These are phyloP conservation scores for Podospora pseudoanserina DNA, from an alignment of 495 filamentous ascomycete genomes.

Conservation along the genomic window DNA sequence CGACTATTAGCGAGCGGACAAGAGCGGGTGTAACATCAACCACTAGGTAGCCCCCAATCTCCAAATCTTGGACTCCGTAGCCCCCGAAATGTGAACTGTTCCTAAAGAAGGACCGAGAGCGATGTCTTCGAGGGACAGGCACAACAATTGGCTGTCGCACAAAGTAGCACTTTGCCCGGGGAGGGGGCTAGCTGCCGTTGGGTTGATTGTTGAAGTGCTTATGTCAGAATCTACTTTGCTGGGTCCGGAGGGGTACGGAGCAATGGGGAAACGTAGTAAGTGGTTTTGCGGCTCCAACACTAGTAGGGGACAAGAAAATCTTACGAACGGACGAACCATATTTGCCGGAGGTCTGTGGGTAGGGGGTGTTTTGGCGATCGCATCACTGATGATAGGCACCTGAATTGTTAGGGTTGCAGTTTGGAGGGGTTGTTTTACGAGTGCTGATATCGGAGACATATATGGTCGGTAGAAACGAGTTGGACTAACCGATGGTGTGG, in stretches of 20 bases:
- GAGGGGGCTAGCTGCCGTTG: background rate
- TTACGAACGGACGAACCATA: background rate
- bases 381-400: background rate
- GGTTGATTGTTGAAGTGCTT: background rate
- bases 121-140: background rate
- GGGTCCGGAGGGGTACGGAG: background rate
- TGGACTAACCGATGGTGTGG: background rate
- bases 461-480: background rate
- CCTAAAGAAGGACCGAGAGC: background rate
- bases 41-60: no score
- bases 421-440: background rate
- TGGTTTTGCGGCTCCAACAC: background rate
- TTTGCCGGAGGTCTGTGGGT: background rate
- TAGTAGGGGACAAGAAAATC: background rate
- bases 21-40: background rate
- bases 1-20: background rate
- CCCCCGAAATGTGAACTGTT: background rate
- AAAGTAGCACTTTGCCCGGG: background rate
- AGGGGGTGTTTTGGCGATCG: background rate
- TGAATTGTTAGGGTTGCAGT: background rate
- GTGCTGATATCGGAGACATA: background rate
- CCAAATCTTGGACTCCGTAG: background rate
- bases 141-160: background rate
- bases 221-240: slow-evolving; percentile 1
- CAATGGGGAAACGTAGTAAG: background rate